Evolutionary conservation across 208 protist genomes (phyloP), one percentile per base, ranked within the genome.

Genomic region (Acanthamoeba culbertsoni): DNA sequence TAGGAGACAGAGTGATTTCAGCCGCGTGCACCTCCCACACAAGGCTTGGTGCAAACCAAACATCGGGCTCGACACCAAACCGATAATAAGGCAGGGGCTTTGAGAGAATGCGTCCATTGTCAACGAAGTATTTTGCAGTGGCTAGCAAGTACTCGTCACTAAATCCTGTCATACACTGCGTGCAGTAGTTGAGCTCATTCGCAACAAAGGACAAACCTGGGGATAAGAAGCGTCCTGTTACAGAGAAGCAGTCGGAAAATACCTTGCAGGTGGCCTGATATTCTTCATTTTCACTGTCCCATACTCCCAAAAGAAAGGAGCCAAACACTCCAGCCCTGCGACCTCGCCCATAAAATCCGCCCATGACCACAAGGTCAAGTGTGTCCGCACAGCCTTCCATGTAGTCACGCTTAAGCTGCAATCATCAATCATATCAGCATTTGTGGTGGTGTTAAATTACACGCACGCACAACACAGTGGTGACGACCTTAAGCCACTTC

Each of bases 21-120:
- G 99, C 99, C 8, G 98, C 99, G 79, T 98, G 97, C 23, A 99
- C 97, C 95, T 99, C 99, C 99, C 99, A 99, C 31, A 99, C 99
- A 42, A 98, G 59, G 28, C 48, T 90, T 45, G 98, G 96, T 26
- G 98, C 95, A 63, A 99, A 99, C 99, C 99, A 99, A 10, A 86
- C 63, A 6, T 59, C 86, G 14, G 86, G 59, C 35, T 92, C 86
- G 28, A 35, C 40, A 18, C 86, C 86, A 1, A 88, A 68, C 26
- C 62, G 28, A 55, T 95, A 96, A 42, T 95, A 94, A 37, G 71
- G 71, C 23, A 48, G 93, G 6, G 94, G 63, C 40, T 79, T 84
- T 23, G 48, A 45, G 8, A 95, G 88, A 0, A 63, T 35, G 57
- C 95, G 62, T 2, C 77, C 59, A 48, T 95, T 63, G 0, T 86